These are phyloP conservation scores for Saturnispora ahearnii DNA, from an alignment of 805 yeast species.

Conservation along the genomic window DNA sequence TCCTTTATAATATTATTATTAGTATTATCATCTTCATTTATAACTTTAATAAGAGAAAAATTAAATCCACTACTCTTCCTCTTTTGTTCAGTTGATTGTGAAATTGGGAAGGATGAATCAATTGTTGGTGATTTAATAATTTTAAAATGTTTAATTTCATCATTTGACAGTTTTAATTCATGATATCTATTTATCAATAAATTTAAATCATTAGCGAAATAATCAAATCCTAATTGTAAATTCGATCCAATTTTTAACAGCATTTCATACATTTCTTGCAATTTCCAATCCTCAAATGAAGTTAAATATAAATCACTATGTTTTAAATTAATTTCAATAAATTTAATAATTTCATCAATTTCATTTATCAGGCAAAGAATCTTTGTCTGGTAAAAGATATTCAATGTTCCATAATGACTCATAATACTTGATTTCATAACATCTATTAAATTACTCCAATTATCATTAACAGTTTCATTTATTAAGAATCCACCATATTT, in stretches of 20 bases:
- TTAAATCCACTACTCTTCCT: conserved; percentile 26
- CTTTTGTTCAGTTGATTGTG: conserved; percentile 7
- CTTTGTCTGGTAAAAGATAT: conserved; percentile 1
- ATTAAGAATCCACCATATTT: conserved; percentile 2
- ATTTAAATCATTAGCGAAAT: neutral
- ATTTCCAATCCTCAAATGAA: conserved; percentile 5
- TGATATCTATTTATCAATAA: neutral
- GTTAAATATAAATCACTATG: neutral
- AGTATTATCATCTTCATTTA: conserved; percentile 6
- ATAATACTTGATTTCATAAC: neutral
- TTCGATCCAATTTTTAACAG: neutral
- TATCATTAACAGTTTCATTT: neutral
- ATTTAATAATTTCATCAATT: neutral
- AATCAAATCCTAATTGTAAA: neutral
- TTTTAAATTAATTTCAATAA: neutral
- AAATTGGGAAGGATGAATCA: neutral
- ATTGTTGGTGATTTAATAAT: neutral
- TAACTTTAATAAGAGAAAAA: conserved; percentile 21
- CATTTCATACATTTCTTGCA: conserved; percentile 7
- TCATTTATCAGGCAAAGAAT: neutral
- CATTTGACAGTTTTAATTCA: neutral
- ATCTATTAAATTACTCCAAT: neutral
- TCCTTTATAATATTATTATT: neutral
- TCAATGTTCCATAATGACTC: neutral
- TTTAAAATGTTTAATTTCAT: conserved; percentile 6